Conservation (phyloP, 768 basidiomycete genomes). For the Asterophora parasitica region DNA sequence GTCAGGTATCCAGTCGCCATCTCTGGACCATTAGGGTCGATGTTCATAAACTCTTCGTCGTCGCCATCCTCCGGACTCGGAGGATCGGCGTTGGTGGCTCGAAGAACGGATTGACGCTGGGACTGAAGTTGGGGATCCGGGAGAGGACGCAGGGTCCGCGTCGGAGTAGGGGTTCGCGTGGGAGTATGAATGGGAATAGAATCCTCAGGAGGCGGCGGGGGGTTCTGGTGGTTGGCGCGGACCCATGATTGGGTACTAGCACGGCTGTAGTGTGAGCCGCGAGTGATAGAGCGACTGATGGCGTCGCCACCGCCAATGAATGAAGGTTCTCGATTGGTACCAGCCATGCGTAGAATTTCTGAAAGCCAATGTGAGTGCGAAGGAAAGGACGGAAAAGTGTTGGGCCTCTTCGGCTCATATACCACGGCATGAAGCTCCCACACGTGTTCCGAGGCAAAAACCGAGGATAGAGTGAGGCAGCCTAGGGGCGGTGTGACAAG, state of each 20-base stretch:
- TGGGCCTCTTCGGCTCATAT: neutral
- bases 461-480: too few species aligned
- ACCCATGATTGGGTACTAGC: slow-evolving; percentile 36
- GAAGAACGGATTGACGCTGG: slow-evolving; percentile 10
- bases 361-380: neutral
- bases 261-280: slow-evolving; percentile 19
- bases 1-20: slow-evolving; percentile 13
- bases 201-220: slow-evolving; percentile 24
- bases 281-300: slow-evolving; percentile 16
- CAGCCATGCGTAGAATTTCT: neutral
- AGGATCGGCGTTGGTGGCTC: slow-evolving; percentile 16
- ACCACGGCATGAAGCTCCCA: too few species aligned
- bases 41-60: slow-evolving; percentile 28
- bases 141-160: slow-evolving; percentile 25
- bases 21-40: slow-evolving; percentile 18
- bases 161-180: slow-evolving; percentile 19
- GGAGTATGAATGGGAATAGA: slow-evolving; percentile 16
- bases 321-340: neutral
- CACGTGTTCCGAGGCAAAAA: neutral
- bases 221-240: slow-evolving; percentile 28
- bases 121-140: slow-evolving; percentile 24
- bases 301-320: neutral
- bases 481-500: too few species aligned
- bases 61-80: slow-evolving; percentile 18
- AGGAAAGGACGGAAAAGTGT: neutral